Conservation (phyloP, 1,284 basidiomycete genomes). For the Inonotus obliquus region DNA sequence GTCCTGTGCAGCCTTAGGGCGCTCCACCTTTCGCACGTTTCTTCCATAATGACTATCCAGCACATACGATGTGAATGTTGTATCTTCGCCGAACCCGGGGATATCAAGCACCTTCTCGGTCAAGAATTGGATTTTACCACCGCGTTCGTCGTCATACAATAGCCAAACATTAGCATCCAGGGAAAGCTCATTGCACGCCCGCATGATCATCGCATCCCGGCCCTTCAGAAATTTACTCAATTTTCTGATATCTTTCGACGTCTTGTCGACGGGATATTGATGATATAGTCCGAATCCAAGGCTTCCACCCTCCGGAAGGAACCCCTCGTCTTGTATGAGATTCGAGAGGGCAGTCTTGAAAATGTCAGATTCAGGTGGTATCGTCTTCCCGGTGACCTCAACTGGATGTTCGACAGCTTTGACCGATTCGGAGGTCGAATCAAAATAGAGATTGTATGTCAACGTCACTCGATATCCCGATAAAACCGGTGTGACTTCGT, state of each 20-base stretch:
- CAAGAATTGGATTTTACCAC: not conserved
- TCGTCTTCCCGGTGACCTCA: slow-evolving; percentile 3
- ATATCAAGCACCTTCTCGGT: not conserved
- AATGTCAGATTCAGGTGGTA: slow-evolving; percentile 6
- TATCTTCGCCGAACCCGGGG: too few species aligned
- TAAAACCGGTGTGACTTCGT: slow-evolving; percentile 35
- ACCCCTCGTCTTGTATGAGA: slow-evolving; percentile 23
- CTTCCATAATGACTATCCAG: too few species aligned
- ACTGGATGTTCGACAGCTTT: slow-evolving; percentile 2
- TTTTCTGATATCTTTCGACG: not conserved
- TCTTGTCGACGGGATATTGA: slow-evolving; percentile 27
- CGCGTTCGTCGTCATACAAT: not conserved
- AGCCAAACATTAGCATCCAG: not conserved
- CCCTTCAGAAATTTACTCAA: slow-evolving; percentile 23
- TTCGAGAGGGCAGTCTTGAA: not conserved
- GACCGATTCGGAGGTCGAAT: not conserved
- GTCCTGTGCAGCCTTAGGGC: too few species aligned
- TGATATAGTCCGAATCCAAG: slow-evolving; percentile 32
- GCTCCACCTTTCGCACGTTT: too few species aligned
- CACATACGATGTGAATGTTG: too few species aligned
- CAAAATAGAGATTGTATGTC: slow-evolving; percentile 35
- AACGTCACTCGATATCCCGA: slow-evolving; percentile 38
- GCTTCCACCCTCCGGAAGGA: slow-evolving; percentile 29
- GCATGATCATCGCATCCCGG: slow-evolving; percentile 21
- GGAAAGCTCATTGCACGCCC: not conserved